A percentile compares a stretch with the other conserved stretches of the same genome.
Conservation (phyloP, 352 stramenopile genomes). For the Plasmopara muralis region DNA sequence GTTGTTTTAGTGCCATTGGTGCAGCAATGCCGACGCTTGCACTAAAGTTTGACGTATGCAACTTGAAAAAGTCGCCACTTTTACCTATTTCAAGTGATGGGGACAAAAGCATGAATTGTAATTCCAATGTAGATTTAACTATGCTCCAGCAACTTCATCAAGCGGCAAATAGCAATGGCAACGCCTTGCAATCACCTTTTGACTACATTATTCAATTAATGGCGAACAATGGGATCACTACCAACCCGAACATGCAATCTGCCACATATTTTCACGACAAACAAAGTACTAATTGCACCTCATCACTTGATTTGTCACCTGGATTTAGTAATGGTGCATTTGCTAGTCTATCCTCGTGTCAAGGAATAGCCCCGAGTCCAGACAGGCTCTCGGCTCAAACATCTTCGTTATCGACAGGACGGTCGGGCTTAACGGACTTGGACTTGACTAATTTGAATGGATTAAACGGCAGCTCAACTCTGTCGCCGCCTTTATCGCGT, state of each 20-base stretch:
- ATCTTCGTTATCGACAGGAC: constrained; percentile 10
- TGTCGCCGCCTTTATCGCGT: constrained; percentile 21
- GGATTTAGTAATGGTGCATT: constrained; percentile 19
- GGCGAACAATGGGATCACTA: constrained; percentile 22
- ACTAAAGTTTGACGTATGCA: constrained; percentile 22
- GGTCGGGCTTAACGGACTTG: constrained; percentile 13
- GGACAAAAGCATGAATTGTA: constrained; percentile 15
- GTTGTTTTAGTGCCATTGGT: constrained; percentile 28
- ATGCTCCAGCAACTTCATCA: constrained; percentile 21
- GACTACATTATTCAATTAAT: constrained; percentile 28
- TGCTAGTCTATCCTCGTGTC: constrained; percentile 11
- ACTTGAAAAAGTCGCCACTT: constrained; percentile 1
- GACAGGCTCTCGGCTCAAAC: constrained; percentile 13
- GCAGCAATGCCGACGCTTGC: constrained; percentile 23
- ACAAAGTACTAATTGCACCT: constrained; percentile 13
- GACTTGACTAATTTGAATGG: constrained; percentile 20
- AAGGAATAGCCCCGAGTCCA: not conserved
- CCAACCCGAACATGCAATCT: constrained; percentile 12
- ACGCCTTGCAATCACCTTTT: constrained; percentile 17
- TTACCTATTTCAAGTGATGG: constrained; percentile 7
- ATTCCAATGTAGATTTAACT: constrained; percentile 14
- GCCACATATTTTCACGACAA: constrained; percentile 10
- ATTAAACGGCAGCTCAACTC: constrained; percentile 13
- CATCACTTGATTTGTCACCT: constrained; percentile 6
- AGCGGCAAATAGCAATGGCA: constrained; percentile 6